Evolutionary conservation across 371 early-diverging fungal genomes (phyloP).

Genomic region (Mortierella sp.): DNA sequence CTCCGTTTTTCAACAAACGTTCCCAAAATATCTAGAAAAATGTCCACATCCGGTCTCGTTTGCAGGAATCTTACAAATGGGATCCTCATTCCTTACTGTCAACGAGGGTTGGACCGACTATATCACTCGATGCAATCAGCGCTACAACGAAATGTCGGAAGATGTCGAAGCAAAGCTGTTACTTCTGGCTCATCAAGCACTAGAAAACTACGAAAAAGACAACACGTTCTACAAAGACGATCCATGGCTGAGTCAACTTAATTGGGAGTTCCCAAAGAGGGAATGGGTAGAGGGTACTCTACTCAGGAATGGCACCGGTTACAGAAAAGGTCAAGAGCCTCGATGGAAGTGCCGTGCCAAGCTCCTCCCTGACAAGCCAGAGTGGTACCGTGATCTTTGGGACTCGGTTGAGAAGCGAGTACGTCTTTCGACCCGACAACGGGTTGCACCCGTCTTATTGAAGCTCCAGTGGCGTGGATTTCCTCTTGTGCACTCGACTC

Average conservation of each 20-base stretch:
- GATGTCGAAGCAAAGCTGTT: slow-evolving; percentile 69
- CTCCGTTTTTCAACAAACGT: slow-evolving; percentile 72
- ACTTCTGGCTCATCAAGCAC: slow-evolving; percentile 76
- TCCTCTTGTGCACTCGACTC: slow-evolving; percentile 77
- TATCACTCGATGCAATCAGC: slow-evolving; percentile 63
- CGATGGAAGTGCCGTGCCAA: slow-evolving; percentile 50
- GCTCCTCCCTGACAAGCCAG: slow-evolving; percentile 76
- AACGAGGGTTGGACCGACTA: slow-evolving; percentile 82
- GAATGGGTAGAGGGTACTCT: slow-evolving; percentile 46
- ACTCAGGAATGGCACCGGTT: slow-evolving; percentile 54
- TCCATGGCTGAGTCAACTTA: slow-evolving; percentile 89
- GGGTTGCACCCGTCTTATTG: slow-evolving; percentile 85
- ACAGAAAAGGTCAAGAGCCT: slow-evolving; percentile 57
- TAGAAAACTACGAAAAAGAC: slow-evolving; percentile 55
- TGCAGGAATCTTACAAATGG: slow-evolving; percentile 92
- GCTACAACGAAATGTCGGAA: slow-evolving; percentile 63
- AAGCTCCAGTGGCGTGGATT: slow-evolving; percentile 86
- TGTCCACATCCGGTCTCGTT: slow-evolving; percentile 96
- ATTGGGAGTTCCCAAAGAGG: slow-evolving; percentile 77
- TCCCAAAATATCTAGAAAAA: slow-evolving; percentile 77
- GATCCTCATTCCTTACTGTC: slow-evolving; percentile 85
- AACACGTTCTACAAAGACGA: slow-evolving; percentile 57
- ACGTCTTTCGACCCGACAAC: slow-evolving; percentile 75
- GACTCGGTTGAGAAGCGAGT: slow-evolving; percentile 63
- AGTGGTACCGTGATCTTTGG: slow-evolving; percentile 91